These are phyloP conservation scores for Lodderomyces metapsilosis DNA, from an alignment of 1,139 yeast species.

Conservation along the genomic window DNA sequence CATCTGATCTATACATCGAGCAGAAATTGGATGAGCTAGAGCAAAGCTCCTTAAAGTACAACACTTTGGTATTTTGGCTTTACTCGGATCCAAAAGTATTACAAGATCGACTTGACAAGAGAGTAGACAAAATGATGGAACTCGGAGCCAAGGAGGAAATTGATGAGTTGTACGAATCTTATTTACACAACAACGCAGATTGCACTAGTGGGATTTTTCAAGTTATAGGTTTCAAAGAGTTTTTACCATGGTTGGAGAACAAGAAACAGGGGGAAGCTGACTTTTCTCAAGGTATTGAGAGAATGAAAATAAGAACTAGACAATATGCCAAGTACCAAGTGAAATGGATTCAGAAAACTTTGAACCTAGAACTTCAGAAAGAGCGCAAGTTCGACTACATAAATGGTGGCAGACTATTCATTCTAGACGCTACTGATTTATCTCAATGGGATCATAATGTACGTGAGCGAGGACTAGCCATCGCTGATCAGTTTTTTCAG, in stretches of 20 bases:
- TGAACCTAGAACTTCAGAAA: conserved; percentile 59
- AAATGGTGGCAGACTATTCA: conserved; percentile 62
- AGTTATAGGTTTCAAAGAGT: conserved; percentile 93
- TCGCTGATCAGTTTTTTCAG: conserved; percentile 40
- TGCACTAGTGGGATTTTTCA: conserved; percentile 85
- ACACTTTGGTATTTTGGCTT: conserved; percentile 80
- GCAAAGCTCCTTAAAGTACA: conserved; percentile 55
- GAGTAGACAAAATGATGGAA: conserved; percentile 83
- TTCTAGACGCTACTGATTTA: conserved; percentile 78
- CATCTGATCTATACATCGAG: conserved; percentile 67
- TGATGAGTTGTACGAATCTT: conserved; percentile 50
- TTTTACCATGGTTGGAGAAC: conserved; percentile 68
- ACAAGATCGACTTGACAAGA: conserved; percentile 60
- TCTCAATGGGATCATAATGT: conserved; percentile 59
- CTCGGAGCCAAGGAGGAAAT: conserved; percentile 72
- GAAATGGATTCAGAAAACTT: conserved; percentile 83
- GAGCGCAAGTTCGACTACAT: conserved; percentile 48
- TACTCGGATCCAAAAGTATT: conserved; percentile 65
- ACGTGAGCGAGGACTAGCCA: conserved; percentile 48
- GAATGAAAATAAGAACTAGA: conserved; percentile 82
- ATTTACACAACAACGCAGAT: conserved; percentile 31
- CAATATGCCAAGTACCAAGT: conserved; percentile 87
- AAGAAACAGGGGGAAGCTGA: conserved; percentile 15
- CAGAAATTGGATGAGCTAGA: conserved; percentile 51
- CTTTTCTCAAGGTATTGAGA: conserved; percentile 53